Conservation (phyloP, 345 rosid genomes). For the Lepidium aucheri region DNA sequence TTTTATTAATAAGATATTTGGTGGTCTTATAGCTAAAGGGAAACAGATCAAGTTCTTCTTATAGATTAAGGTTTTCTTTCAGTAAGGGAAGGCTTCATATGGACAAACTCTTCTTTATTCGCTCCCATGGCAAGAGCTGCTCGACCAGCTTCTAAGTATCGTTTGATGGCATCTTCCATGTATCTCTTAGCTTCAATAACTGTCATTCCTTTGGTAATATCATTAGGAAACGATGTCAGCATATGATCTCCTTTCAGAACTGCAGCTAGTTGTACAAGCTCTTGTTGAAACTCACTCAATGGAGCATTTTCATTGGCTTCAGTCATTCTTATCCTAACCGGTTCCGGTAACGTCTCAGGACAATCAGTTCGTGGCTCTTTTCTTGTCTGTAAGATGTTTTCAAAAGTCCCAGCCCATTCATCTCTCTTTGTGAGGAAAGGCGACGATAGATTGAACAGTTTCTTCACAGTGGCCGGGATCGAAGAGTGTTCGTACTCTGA, state of each 20-base stretch:
- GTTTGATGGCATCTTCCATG: conserved; percentile 74
- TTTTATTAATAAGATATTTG: too few relatives aligned
- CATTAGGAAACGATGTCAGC: conserved; percentile 41
- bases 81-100: conserved; percentile 82
- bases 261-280: conserved; percentile 74
- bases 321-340: conserved; percentile 46
- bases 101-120: conserved; percentile 59
- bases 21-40: too few relatives aligned
- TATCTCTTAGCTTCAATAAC: conserved; percentile 67
- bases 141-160: conserved; percentile 63
- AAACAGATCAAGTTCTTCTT: too few relatives aligned
- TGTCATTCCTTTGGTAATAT: conserved; percentile 53
- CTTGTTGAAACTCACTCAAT: conserved; percentile 76
- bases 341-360: conserved; percentile 59
- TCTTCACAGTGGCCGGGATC: conserved; percentile 85
- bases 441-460: conserved; percentile 51
- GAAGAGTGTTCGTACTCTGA: conserved; percentile 93
- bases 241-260: conserved; percentile 59
- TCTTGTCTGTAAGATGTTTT: conserved; percentile 44
- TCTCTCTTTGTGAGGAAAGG: conserved; percentile 82
- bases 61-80: conserved; percentile 9
- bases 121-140: conserved; percentile 73
- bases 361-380: conserved; percentile 75
- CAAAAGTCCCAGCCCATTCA: conserved; percentile 86
- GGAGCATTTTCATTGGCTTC: conserved; percentile 60